Evolutionary conservation across 225 moss, liverwort and hornwort species (phyloP), one percentile per base, ranked within the genome.

Genomic region (Climacium dendroides): DNA sequence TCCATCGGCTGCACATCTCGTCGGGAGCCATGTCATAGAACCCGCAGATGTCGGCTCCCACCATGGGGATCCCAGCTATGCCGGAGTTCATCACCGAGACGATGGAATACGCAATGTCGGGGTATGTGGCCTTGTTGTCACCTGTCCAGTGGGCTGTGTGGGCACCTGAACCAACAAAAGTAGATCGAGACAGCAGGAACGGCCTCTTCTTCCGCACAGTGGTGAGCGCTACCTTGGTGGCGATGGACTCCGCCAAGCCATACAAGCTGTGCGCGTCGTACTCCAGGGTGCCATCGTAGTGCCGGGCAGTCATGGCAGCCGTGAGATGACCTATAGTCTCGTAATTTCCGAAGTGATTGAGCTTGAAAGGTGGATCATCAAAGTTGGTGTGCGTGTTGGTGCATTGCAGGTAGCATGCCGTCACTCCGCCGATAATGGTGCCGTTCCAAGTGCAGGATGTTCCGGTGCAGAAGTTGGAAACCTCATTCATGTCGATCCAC

Each of bases 401-500:
- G 85, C 97, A 96, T 66, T 88, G 84, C 66, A 98, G 74, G 91
- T 89, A 98, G 86, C 96, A 96, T 10, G 57, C 84, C 19, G 92
- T 92, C 35, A 91, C 57, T 19, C 86, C 91, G 3, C 86, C 83
- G 11, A 91, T 54, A 23, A 92, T 85, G 23, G 94, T 93, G 85
- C 90, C 90, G 41, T 95, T 92, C 83, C 91, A 81, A 10, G 82
- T 85, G 80, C 98, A 98, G 15, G 35, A 63, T 10, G 93, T 91
- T 23, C 98, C 98, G 7, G 94, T 88, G 84, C 98, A 98, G 60
- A 98, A 98, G 78, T 98, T 98, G 23, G 98, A 93, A n/a, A 93
- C 58, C 77, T 98, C 98, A 55, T 98, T 98, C 97, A 98, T 96
- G 69, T 98, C 98, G 20, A 98, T 93, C 97, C 98, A 98, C 65